phyloP scores from a whole-genome alignment of 768 basidiomycete species.

The Psilocybe cyanescens region DNA sequence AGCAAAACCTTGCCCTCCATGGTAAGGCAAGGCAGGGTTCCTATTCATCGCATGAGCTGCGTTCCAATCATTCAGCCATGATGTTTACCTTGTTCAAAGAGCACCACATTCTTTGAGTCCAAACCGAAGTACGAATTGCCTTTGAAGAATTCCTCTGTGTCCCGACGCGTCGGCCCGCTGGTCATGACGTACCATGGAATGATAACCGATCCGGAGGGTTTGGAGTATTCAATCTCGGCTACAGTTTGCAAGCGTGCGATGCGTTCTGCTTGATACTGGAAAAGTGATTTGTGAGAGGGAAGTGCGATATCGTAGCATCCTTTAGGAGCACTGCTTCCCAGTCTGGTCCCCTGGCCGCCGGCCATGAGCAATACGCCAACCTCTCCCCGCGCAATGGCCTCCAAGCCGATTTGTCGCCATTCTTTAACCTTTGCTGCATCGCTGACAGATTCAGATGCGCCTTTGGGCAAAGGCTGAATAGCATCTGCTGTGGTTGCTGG shows the following conservation, averaged over 20 bases:
- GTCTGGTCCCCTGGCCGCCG: slow-evolving; percentile 94
- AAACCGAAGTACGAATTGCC: slow-evolving; percentile 84
- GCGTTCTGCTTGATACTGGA: slow-evolving; percentile 97
- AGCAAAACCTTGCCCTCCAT: slow-evolving; percentile 94
- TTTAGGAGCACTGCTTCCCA: slow-evolving; percentile 92
- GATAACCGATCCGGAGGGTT: slow-evolving; percentile 62
- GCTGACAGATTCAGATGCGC: slow-evolving; percentile 67
- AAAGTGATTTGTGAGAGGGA: slow-evolving; percentile 90
- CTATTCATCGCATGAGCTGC: slow-evolving; percentile 42
- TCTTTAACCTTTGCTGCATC: slow-evolving; percentile 58
- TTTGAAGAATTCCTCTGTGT: slow-evolving; percentile 86
- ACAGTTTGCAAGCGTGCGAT: slow-evolving; percentile 83
- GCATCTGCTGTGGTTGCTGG: slow-evolving; percentile 44
- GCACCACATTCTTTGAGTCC: slow-evolving; percentile 74
- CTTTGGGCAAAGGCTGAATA: slow-evolving; percentile 84
- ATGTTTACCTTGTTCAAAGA: slow-evolving; percentile 92
- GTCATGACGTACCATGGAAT: slow-evolving; percentile 99
- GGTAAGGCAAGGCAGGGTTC: slow-evolving; percentile 92
- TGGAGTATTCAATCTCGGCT: slow-evolving; percentile 60
- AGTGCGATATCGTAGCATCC: slow-evolving; percentile 98
- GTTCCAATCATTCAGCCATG: not conserved
- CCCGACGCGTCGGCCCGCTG: slow-evolving; percentile 89
- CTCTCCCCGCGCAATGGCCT: slow-evolving; percentile 78
- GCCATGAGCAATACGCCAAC: slow-evolving; percentile 98
- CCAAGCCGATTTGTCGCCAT: slow-evolving; percentile 82